A percentile compares a stretch with the other conserved stretches of the same genome.
Evolutionary conservation across 495 filamentous ascomycete species (phyloP).

Genomic region (Xylaria sp.): DNA sequence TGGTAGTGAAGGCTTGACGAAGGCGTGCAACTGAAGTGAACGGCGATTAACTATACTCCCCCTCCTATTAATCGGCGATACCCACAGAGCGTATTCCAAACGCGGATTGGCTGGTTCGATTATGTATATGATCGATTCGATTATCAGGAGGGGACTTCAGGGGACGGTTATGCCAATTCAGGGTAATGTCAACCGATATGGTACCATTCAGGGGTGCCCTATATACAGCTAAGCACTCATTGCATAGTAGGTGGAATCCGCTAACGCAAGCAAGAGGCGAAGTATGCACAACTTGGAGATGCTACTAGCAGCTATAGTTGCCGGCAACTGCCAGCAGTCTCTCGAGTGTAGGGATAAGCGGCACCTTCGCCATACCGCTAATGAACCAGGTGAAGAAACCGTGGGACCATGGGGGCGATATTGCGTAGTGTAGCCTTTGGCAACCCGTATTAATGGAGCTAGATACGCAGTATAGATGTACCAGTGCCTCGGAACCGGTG

Average conservation of each 20-base stretch:
- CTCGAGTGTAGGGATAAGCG: conserved; percentile 2
- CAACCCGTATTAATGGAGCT: background rate
- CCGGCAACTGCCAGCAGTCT: no score
- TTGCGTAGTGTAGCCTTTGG: conserved; percentile 12
- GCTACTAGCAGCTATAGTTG: no score
- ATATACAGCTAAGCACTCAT: background rate
- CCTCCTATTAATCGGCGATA: no score
- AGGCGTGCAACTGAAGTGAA: background rate
- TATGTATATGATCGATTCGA: no score
- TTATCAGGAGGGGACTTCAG: no score
- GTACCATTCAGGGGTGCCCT: background rate
- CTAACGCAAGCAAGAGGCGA: background rate
- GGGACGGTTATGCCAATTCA: background rate
- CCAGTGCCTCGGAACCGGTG: conserved; percentile 15
- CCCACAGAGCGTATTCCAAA: no score
- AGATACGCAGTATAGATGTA: conserved; percentile 11
- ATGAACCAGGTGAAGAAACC: background rate
- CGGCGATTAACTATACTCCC: no score
- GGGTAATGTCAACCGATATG: background rate
- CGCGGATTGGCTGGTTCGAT: no score
- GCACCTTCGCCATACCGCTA: background rate
- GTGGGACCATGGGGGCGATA: background rate
- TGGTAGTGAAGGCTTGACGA: background rate
- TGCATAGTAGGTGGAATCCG: background rate
- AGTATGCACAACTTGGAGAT: background rate